Conservation (phyloP, 1,284 basidiomycete genomes). For the Austroboletus niveus region DNA sequence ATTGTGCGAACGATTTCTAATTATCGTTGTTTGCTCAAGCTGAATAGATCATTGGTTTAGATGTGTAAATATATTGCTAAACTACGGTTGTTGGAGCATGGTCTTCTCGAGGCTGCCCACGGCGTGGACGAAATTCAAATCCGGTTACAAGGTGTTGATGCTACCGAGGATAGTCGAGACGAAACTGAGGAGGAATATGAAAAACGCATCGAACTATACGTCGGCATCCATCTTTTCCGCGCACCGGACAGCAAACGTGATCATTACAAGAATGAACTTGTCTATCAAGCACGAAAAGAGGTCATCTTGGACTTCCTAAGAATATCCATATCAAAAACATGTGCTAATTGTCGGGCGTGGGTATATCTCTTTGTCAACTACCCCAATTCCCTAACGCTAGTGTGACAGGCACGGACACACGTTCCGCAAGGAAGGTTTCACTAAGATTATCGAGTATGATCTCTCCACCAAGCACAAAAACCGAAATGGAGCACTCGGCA, state of each 20-base stretch:
- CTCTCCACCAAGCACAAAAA: slow-evolving; percentile 79
- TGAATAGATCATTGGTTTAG: slow-evolving; percentile 40
- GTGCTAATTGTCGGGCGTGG: slow-evolving; percentile 84
- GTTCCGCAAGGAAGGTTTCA: slow-evolving; percentile 91
- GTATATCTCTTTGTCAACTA: slow-evolving; percentile 34
- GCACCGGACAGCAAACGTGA: slow-evolving; percentile 68
- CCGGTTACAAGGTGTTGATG: slow-evolving; percentile 38
- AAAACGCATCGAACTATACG: slow-evolving; percentile 71
- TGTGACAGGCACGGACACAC: slow-evolving; percentile 72
- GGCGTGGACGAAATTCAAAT: slow-evolving; percentile 65
- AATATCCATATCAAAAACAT: slow-evolving; percentile 66
- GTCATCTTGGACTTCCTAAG: slow-evolving; percentile 85
- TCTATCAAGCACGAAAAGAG: slow-evolving; percentile 86
- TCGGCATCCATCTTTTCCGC: slow-evolving; percentile 60
- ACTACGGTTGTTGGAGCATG: slow-evolving; percentile 86
- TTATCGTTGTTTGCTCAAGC: slow-evolving; percentile 4
- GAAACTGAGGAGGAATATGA: slow-evolving; percentile 68
- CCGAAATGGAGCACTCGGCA: slow-evolving; percentile 52
- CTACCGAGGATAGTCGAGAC: slow-evolving; percentile 37
- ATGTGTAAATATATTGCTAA: slow-evolving; percentile 84
- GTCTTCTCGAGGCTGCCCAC: slow-evolving; percentile 82
- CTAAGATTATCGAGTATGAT: slow-evolving; percentile 94
- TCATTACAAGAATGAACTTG: slow-evolving; percentile 85
- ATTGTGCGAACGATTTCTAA: slow-evolving; percentile 52
- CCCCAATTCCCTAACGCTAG: slow-evolving; percentile 3